Percentiles rank a stretch among this genome's conserved stretches.
Conservation (phyloP, 352 stramenopile species). For the Phytophthora podocarpi region DNA sequence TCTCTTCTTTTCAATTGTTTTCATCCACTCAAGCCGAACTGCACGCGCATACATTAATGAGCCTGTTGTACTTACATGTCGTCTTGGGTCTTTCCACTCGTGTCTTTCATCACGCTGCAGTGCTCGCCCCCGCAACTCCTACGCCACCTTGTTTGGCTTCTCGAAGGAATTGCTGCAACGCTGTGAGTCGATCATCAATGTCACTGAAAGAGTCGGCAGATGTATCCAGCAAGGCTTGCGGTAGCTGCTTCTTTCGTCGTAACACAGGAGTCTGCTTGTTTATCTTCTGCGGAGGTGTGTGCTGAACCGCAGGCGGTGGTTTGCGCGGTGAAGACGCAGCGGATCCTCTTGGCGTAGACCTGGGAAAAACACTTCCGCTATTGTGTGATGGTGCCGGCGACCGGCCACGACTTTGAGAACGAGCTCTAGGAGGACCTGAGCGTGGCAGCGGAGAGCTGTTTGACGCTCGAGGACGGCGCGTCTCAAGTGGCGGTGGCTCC, state of each 20-base stretch:
- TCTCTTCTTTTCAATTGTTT: constrained; percentile 13
- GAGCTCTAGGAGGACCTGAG: constrained; percentile 7
- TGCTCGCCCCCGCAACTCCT: constrained; percentile 12
- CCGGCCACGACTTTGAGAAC: constrained; percentile 30
- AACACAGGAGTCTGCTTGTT: constrained; percentile 6
- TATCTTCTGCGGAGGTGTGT: constrained; percentile 6
- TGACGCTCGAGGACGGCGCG: constrained; percentile 12
- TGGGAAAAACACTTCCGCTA: neutral
- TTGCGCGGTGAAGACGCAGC: constrained; percentile 12
- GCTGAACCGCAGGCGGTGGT: neutral
- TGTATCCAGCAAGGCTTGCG: constrained; percentile 56
- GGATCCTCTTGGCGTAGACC: neutral
- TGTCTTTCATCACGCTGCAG: constrained; percentile 27
- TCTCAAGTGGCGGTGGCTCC: constrained; percentile 23
- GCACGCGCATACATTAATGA: constrained; percentile 20
- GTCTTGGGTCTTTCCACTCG: neutral
- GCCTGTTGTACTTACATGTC: constrained; percentile 34
- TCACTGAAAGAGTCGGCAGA: constrained; percentile 83
- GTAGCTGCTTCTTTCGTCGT: constrained; percentile 25
- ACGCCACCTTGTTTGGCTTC: constrained; percentile 68
- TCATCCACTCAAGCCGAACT: constrained; percentile 16
- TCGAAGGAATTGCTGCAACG: constrained; percentile 82
- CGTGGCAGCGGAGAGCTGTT: constrained; percentile 35
- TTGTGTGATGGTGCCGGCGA: constrained; percentile 26
- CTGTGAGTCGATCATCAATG: constrained; percentile 84